Evolutionary conservation across 2,329 filamentous ascomycete species (phyloP), one percentile per base, ranked within the genome.

Genomic region (Aspergillus sp.): DNA sequence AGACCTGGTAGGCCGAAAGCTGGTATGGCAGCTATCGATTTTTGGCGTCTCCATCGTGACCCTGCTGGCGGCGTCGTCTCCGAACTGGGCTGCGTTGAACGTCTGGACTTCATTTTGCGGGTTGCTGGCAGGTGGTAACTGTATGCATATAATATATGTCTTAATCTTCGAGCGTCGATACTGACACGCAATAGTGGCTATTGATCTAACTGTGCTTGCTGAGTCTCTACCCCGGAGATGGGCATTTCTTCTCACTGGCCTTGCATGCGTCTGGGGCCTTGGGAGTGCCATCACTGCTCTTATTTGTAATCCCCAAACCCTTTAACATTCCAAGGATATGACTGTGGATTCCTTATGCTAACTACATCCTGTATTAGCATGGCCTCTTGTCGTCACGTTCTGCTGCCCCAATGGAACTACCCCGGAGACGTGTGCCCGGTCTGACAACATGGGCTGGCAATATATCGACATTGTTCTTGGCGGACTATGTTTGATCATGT

Each of bases 381-480:
- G 68, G 68, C 68, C 66, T 2, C 69, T 69, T 26, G 41, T 70
- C 12, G 65, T 67, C 18, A 68, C 68, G 30, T 71, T 63, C 34
- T 65, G 60, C 49, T 71, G 68, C 32, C 60, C 67, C 12, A 66
- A 64, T 0, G 61, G 68, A 38, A 53, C 64, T 1, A 65, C 64
- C 2, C 62, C 66, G 0, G 64, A 57, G 4, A 68, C 61, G 2
- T 71, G 68, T 24, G 36, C 49, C 8, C 59, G 63, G 1, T 26
- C 44, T 4, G 58, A 68, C 0, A 70, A 70, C 32, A 70, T 70
- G 67, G 68, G 67, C 57, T 70, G 67, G 70, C 75, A 83, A 39
- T 85, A 85, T 62, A 74, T 85, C 13, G 83, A 80, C 77, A 84
- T 79, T 62, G 74, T 81, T 0, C 78, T 74, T 12, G 82, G 83